phyloP scores from a whole-genome alignment of 345 rosid species.

The Citrus australasica region DNA sequence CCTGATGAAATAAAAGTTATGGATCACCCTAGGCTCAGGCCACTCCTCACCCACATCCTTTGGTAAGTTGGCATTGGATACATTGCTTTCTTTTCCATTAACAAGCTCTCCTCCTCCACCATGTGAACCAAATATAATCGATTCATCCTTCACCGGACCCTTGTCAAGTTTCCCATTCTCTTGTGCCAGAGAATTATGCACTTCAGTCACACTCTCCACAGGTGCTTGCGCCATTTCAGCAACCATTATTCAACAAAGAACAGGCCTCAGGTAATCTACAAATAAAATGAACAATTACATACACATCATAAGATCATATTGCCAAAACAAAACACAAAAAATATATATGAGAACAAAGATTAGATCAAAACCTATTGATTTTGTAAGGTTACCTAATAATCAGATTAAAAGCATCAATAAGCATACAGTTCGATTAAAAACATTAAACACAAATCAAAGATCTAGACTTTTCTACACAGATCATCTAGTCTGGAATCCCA shows the following conservation, averaged over 20 bases:
- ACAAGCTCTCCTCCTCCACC: slow-evolving; percentile 36
- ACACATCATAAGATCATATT: neutral
- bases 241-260: slow-evolving; percentile 48
- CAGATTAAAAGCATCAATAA: neutral
- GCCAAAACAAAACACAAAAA: neutral
- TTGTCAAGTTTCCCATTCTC: slow-evolving; percentile 53
- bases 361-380: neutral
- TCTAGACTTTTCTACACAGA: neutral
- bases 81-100: slow-evolving; percentile 41
- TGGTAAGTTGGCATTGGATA: slow-evolving; percentile 40
- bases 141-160: slow-evolving; percentile 30
- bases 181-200: slow-evolving; percentile 22
- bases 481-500: neutral
- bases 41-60: slow-evolving; percentile 76
- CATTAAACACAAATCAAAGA: neutral
- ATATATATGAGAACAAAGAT: neutral
- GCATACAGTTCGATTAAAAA: neutral
- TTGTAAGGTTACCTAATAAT: neutral
- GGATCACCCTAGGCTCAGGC: slow-evolving; percentile 70
- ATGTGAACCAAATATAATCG: slow-evolving; percentile 57
- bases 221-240: slow-evolving; percentile 68
- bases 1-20: slow-evolving; percentile 58
- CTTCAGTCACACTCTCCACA: slow-evolving; percentile 38
- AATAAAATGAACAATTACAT: neutral
- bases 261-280: slow-evolving; percentile 13